These are phyloP conservation scores for Eimeria maxima DNA, from an alignment of 169 alveolate species.

Conservation along the genomic window DNA sequence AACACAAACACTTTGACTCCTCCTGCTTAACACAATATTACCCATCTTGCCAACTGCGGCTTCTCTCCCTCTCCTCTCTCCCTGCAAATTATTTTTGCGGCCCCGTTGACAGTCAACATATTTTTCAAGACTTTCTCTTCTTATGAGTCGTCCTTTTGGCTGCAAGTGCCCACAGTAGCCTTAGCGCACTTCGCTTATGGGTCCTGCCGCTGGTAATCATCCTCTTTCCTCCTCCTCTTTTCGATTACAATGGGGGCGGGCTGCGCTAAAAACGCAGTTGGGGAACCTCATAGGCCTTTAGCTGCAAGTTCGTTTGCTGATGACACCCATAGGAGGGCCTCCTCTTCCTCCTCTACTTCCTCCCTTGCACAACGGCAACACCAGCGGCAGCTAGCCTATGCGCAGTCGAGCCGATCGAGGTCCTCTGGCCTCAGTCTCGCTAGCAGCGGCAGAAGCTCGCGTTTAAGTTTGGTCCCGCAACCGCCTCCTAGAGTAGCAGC, in stretches of 20 bases:
- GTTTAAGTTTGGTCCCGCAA: neutral
- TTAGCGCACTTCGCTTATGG: neutral
- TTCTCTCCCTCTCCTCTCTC: neutral
- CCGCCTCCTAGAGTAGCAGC: constrained; percentile 10
- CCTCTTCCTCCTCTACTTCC: neutral
- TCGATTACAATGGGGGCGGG: constrained; percentile 22
- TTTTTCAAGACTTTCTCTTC: neutral
- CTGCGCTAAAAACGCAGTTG: constrained; percentile 19
- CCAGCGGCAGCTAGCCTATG: constrained; percentile 25
- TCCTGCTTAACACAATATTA: neutral
- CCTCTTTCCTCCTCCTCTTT: neutral
- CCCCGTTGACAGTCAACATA: neutral
- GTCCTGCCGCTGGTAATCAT: neutral
- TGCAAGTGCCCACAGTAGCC: neutral
- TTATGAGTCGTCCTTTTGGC: neutral
- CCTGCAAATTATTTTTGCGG: neutral
- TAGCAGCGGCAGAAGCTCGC: neutral
- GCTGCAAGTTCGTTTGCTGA: neutral
- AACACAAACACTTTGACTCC: neutral
- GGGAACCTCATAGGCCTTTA: constrained; percentile 16
- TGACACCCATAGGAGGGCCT: neutral
- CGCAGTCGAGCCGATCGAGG: neutral
- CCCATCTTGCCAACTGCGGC: neutral
- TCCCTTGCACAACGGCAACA: neutral
- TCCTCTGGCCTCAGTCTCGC: neutral